A percentile compares a stretch with the other conserved stretches of the same genome.
These are phyloP conservation scores for Leccinum subgranulosum DNA, from an alignment of 768 basidiomycete genomes.

Conservation along the genomic window DNA sequence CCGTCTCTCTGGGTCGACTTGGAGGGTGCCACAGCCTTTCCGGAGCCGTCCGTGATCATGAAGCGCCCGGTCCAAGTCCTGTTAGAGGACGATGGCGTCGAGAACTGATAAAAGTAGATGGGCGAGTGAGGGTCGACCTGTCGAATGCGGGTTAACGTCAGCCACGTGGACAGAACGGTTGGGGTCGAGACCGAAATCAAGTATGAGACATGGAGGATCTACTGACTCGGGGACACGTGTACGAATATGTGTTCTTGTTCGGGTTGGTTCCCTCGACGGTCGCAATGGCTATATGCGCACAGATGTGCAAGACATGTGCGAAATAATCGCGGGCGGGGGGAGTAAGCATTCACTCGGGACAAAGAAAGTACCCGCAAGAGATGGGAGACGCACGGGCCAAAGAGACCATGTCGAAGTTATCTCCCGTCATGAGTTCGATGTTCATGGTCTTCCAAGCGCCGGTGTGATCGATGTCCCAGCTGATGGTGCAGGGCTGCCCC, in stretches of 20 bases:
- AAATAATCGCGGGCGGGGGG: neutral
- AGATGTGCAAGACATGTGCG: neutral
- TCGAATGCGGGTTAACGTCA: neutral
- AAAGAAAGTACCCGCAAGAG: neutral
- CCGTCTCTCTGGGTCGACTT: slow-evolving; percentile 53
- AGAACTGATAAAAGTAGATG: slow-evolving; percentile 83
- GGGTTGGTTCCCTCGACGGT: slow-evolving; percentile 60
- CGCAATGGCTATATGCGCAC: slow-evolving; percentile 49
- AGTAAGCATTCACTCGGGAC: neutral
- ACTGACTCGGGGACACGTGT: slow-evolving; percentile 64
- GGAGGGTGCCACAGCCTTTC: slow-evolving; percentile 44
- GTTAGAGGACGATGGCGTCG: slow-evolving; percentile 37
- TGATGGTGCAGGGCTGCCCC: slow-evolving; percentile 52
- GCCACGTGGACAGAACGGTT: neutral
- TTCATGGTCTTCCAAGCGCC: slow-evolving; percentile 68
- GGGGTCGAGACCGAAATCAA: neutral
- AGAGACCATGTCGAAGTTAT: slow-evolving; percentile 65
- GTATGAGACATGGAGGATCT: neutral
- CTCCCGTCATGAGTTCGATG: slow-evolving; percentile 79
- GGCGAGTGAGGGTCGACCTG: slow-evolving; percentile 62
- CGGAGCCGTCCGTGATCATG: slow-evolving; percentile 56
- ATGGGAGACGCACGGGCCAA: slow-evolving; percentile 52
- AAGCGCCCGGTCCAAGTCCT: slow-evolving; percentile 75
- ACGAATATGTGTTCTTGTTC: slow-evolving; percentile 44
- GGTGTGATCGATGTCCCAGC: slow-evolving; percentile 58